Conservation (phyloP, 1,284 basidiomycete species). For the Phellopilus nigrolimitatus region DNA sequence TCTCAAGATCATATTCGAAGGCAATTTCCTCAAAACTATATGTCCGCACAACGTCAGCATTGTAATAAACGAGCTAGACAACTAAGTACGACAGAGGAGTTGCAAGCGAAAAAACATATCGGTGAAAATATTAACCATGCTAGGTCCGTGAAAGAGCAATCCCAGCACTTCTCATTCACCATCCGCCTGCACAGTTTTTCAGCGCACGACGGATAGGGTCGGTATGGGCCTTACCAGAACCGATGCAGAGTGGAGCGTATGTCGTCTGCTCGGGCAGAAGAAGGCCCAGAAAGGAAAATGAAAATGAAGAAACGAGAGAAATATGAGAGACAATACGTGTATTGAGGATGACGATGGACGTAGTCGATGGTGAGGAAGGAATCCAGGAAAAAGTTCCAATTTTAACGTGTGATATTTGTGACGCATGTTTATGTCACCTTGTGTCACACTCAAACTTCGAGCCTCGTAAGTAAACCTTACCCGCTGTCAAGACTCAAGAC, state of each 20-base stretch:
- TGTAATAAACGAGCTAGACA: not conserved
- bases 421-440: too few relatives aligned
- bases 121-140: conserved; percentile 18
- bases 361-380: not conserved
- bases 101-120: not conserved
- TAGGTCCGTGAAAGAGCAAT: conserved; percentile 3
- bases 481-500: too few relatives aligned
- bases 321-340: not conserved
- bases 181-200: conserved; percentile 9
- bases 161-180: conserved; percentile 21
- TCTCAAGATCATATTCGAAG: too few relatives aligned
- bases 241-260: conserved; percentile 54
- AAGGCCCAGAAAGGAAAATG: conserved; percentile 36
- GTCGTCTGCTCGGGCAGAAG: conserved; percentile 69
- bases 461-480: too few relatives aligned
- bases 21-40: too few relatives aligned
- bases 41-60: too few relatives aligned
- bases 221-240: conserved; percentile 70
- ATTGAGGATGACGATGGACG: conserved; percentile 3
- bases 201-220: conserved; percentile 27
- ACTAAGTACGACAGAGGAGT: not conserved
- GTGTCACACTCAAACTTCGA: too few relatives aligned
- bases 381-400: not conserved
- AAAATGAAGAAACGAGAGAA: not conserved
- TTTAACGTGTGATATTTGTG: not conserved